A percentile compares a stretch with the other conserved stretches of the same genome.
These are phyloP conservation scores for Jaltomata sinuosa DNA, from an alignment of 257 asterid species.

Conservation along the genomic window DNA sequence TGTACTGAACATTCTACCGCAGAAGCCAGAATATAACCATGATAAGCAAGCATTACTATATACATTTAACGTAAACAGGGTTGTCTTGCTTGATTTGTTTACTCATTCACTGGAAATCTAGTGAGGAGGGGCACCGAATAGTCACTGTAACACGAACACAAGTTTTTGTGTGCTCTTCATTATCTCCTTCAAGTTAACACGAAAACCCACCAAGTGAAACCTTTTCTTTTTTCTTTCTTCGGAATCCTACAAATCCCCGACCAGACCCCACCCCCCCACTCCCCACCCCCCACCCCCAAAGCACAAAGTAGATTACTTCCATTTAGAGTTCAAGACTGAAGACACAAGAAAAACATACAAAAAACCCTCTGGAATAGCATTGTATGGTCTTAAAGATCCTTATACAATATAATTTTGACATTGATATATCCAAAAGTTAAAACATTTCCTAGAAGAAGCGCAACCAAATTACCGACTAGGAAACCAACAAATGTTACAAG, in stretches of 20 bases:
- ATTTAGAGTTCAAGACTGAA: neutral
- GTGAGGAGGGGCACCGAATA: neutral
- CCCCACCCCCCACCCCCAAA: no score
- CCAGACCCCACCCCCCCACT: no score
- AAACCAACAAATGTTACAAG: neutral
- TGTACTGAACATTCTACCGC: neutral
- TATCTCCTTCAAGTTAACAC: neutral
- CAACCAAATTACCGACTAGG: neutral
- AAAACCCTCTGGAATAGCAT: neutral
- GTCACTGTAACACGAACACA: neutral
- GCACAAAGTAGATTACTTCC: neutral
- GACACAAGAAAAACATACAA: neutral
- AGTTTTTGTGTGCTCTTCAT: neutral
- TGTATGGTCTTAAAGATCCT: neutral
- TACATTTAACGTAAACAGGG: neutral
- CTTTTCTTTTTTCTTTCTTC: neutral
- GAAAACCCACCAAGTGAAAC: neutral
- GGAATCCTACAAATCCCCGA: neutral
- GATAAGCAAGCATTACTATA: neutral
- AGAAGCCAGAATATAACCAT: neutral
- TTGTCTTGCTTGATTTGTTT: neutral
- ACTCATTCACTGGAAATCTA: neutral
- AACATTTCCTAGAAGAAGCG: neutral
- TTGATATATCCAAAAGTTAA: neutral
- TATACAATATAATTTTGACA: neutral